Base-by-base conservation (phyloP, 192 early-diverging fungal species). In the Podila clonocystis region DNA sequence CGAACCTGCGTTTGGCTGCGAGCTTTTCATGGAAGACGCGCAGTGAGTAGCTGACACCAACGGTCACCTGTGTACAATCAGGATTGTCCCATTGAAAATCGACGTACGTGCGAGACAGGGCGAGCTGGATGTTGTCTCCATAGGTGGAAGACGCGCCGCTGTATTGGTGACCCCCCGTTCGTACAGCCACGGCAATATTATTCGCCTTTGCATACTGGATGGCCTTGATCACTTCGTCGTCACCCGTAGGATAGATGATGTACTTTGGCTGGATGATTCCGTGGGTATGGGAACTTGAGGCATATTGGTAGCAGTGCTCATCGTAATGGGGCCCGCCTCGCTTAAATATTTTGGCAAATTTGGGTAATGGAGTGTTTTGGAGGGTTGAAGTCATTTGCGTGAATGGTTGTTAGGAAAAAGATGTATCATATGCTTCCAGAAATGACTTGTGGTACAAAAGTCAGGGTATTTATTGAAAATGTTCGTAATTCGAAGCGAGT, bases 121-220 rank as follows among this genome's bases (percentile, higher is more conserved):
- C 70, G 50, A 72, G 70, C 58, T 72, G 70, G 50, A 72, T 72
- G 48, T 73, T 73, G 17, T 58, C 24, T 36, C 63, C 63, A 73
- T 15, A 65, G 12, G 72, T 73, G 8, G 72, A 73, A 7, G 63
- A 73, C 17, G 72, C 72, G 1, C 63, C 72, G 31, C 63, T 38
- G 33, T 73, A 73, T 65, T 73, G 72, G 57, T 73, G 72, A 41
- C 72, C 72, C 19, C 72, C 72, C 38, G 72, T 73, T 63, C 72
- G 72, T 7, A 73, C 34, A 57, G 72, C 72, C 4, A 73, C 50
- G 24, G 72, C 62, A 36, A 73, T 29, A 7, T 66, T 66, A 12
- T 73, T 65, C 0, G 50, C 30, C 0, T 52, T 73, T 30, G 72
- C 72, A n/a, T 65, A 65, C 5, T 73, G 65, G 38, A 73, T 73